Evolutionary conservation across 1,284 basidiomycete genomes (phyloP).

Genomic region (Cryptococcus neoformans): DNA sequence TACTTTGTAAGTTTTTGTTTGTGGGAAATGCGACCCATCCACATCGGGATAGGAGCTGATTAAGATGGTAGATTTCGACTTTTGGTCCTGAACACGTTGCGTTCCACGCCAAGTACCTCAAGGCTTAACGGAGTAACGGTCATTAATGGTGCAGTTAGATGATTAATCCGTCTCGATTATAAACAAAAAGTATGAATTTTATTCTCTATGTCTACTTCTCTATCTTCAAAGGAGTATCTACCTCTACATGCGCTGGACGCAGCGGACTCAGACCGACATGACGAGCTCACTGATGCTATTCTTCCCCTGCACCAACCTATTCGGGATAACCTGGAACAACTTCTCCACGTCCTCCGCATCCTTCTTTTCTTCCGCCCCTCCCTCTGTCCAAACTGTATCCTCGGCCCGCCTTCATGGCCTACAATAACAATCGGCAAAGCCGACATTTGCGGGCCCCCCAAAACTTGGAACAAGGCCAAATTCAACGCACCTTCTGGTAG

Average conservation of each 20-base stretch:
- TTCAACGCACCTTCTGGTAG: neutral
- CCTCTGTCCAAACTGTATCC: constrained; percentile 28
- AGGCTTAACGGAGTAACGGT: constrained; percentile 25
- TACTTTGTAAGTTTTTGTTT: constrained; percentile 69
- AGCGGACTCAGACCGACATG: too few relatives aligned
- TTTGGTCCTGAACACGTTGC: constrained; percentile 58
- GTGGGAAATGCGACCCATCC: neutral
- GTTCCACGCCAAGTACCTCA: constrained; percentile 53
- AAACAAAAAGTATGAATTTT: too few relatives aligned
- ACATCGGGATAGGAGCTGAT: neutral
- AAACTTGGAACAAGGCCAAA: neutral
- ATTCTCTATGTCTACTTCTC: too few relatives aligned
- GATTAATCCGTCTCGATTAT: too few relatives aligned
- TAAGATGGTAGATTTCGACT: constrained; percentile 58
- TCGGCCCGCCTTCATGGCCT: constrained; percentile 17
- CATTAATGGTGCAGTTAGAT: too few relatives aligned
- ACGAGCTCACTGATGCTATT: neutral
- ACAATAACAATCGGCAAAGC: neutral
- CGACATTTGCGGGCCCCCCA: neutral
- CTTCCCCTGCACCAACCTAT: constrained; percentile 4
- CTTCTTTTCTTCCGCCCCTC: constrained; percentile 13
- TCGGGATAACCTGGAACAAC: constrained; percentile 7
- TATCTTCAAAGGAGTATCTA: too few relatives aligned
- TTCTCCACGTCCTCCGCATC: constrained; percentile 12
- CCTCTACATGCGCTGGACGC: too few relatives aligned